Percentiles rank a stretch among this genome's conserved stretches.
These are phyloP conservation scores for Neurospora cerealis DNA, from an alignment of 495 filamentous ascomycete species.

Conservation along the genomic window DNA sequence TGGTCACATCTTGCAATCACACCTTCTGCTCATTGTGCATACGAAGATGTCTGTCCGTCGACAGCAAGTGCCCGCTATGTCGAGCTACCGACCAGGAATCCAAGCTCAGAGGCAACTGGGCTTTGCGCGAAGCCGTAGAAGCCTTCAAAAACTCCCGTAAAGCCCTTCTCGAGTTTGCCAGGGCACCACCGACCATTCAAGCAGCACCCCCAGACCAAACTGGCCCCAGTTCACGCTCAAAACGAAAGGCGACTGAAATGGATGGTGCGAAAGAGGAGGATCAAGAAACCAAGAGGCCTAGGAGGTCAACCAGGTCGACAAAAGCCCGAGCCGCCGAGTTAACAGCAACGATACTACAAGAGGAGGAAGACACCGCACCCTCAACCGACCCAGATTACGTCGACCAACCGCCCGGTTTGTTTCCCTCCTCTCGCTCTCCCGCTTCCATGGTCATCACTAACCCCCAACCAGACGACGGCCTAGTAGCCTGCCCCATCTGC, in stretches of 20 bases:
- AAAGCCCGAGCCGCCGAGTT: conserved; percentile 26
- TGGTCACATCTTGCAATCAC: conserved; percentile 89
- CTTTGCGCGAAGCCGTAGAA: conserved; percentile 75
- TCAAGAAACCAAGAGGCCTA: conserved; percentile 32
- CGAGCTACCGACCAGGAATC: conserved; percentile 66
- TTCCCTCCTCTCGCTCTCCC: not conserved
- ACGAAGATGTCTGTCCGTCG: conserved; percentile 65
- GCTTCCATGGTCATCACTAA: conserved; percentile 7
- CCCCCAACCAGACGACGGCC: conserved; percentile 49
- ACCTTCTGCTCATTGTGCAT: conserved; percentile 97
- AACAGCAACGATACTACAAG: conserved; percentile 23
- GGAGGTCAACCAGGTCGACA: conserved; percentile 34
- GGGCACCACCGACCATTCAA: conserved; percentile 18
- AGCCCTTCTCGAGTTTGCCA: conserved; percentile 51
- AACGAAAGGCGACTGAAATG: conserved; percentile 44
- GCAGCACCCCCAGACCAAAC: not conserved
- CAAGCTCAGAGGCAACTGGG: conserved; percentile 74
- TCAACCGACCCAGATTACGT: conserved; percentile 15
- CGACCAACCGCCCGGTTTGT: conserved; percentile 21
- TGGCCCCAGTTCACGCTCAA: conserved; percentile 18
- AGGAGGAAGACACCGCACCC: conserved; percentile 19
- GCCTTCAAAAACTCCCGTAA: conserved; percentile 59
- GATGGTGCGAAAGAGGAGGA: conserved; percentile 23
- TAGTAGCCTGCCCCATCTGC: conserved; percentile 79
- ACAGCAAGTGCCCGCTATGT: conserved; percentile 82